These are phyloP conservation scores for Punica granatum DNA, from an alignment of 345 rosid genomes.

Conservation along the genomic window DNA sequence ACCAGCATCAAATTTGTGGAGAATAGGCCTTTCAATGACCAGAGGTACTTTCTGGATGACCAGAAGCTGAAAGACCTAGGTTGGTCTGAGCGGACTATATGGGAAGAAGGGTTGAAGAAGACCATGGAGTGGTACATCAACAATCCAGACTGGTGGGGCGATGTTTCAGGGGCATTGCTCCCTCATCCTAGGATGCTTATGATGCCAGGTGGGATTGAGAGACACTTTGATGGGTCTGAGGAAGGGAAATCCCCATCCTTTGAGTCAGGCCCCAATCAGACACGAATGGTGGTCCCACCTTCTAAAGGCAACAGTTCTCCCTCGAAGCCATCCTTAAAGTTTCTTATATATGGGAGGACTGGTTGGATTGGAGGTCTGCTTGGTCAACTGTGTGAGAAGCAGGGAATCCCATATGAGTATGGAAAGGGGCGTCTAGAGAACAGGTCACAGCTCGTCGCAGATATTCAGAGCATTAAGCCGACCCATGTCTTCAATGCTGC, in stretches of 20 bases:
- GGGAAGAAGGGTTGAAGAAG: conserved; percentile 48
- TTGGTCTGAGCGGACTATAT: conserved; percentile 36
- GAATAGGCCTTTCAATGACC: conserved; percentile 64
- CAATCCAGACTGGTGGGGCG: conserved; percentile 56
- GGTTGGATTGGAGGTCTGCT: conserved; percentile 50
- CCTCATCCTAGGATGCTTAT: conserved; percentile 49
- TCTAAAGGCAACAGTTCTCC: conserved; percentile 21
- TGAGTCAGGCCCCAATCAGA: conserved; percentile 21
- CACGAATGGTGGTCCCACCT: conserved; percentile 31
- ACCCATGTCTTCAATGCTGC: conserved; percentile 52
- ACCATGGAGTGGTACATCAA: conserved; percentile 41
- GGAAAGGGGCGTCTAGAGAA: conserved; percentile 43
- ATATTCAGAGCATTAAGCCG: conserved; percentile 34
- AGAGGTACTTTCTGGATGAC: conserved; percentile 44
- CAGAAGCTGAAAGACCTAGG: conserved; percentile 39
- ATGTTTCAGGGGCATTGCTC: conserved; percentile 44
- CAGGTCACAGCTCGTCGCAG: conserved; percentile 31
- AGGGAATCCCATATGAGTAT: conserved; percentile 38
- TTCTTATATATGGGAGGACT: conserved; percentile 41
- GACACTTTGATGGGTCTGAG: conserved; percentile 29
- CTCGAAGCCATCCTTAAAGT: conserved; percentile 26
- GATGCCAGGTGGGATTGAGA: conserved; percentile 45
- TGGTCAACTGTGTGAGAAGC: conserved; percentile 39
- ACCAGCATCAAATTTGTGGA: conserved; percentile 66
- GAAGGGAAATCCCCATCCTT: conserved; percentile 23